Evolutionary conservation across 441 rosid genomes (phyloP).

Genomic region (Euphorbia corollata): DNA sequence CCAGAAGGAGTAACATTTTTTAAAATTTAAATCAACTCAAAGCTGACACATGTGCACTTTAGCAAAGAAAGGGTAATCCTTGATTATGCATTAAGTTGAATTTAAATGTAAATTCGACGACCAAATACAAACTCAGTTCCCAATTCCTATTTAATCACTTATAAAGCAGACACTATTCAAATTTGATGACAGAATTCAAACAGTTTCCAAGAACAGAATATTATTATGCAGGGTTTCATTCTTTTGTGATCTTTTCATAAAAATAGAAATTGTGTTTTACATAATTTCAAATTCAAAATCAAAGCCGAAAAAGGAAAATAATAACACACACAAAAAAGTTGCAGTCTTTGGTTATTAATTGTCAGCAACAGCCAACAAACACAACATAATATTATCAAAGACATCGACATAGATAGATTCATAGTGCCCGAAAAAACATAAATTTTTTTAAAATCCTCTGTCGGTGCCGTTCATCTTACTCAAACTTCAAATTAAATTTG

Average conservation of each 20-base stretch:
- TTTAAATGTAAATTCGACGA: neutral
- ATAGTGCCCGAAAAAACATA: neutral
- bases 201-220: neutral
- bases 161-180: neutral
- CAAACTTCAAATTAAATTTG: neutral
- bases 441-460: constrained; percentile 7
- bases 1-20: no score
- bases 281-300: constrained; percentile 6
- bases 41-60: no score
- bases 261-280: neutral
- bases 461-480: constrained; percentile 22
- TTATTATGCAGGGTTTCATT: neutral
- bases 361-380: constrained; percentile 3
- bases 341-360: neutral
- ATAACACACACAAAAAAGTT: neutral
- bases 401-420: neutral
- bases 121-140: neutral
- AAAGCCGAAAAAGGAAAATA: constrained; percentile 4
- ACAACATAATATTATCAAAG: neutral
- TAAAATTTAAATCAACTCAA: no score
- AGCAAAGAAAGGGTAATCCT: no score
- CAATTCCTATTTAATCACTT: neutral
- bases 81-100: no score
- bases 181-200: neutral
- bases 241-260: neutral